phyloP scores from a whole-genome alignment of 1,284 basidiomycete species.

The Ceratobasidium sp. region DNA sequence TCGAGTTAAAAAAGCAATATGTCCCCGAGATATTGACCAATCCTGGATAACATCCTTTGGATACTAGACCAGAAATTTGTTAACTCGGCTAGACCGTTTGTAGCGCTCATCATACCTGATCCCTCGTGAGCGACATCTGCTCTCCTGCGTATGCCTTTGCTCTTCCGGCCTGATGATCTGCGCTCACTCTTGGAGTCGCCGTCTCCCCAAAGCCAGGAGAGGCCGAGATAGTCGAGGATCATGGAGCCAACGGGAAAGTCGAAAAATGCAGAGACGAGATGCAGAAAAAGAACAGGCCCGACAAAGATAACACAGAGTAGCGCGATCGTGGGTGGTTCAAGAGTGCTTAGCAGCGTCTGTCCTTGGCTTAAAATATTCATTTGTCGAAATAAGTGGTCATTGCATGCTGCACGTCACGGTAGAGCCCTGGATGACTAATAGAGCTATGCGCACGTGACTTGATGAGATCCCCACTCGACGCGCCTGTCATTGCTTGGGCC shows the following conservation, averaged over 20 bases:
- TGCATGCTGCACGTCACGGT: slow-evolving; percentile 26
- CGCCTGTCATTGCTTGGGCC: too few species aligned
- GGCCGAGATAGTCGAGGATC: slow-evolving; percentile 24
- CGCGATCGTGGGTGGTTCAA: slow-evolving; percentile 31
- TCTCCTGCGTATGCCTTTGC: slow-evolving; percentile 23
- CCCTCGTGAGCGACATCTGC: slow-evolving; percentile 25
- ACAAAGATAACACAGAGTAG: slow-evolving; percentile 12
- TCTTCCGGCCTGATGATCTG: not conserved
- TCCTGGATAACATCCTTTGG: slow-evolving; percentile 72
- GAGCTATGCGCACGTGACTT: slow-evolving; percentile 2
- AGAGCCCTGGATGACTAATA: not conserved
- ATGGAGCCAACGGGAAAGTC: slow-evolving; percentile 15
- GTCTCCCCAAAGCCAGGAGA: slow-evolving; percentile 27
- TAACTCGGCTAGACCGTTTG: not conserved
- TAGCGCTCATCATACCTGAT: not conserved
- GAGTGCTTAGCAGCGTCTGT: slow-evolving; percentile 7
- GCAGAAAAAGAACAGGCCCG: slow-evolving; percentile 8
- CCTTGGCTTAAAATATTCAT: slow-evolving; percentile 36
- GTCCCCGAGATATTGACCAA: slow-evolving; percentile 94
- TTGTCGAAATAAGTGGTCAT: slow-evolving; percentile 19
- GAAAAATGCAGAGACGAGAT: slow-evolving; percentile 31
- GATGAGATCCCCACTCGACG: not conserved
- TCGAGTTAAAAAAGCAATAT: slow-evolving; percentile 95
- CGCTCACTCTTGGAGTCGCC: slow-evolving; percentile 29
- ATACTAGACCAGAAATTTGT: slow-evolving; percentile 1